Evolutionary conservation across 2,329 filamentous ascomycete genomes (phyloP).

Genomic region (Xylaria sp.): DNA sequence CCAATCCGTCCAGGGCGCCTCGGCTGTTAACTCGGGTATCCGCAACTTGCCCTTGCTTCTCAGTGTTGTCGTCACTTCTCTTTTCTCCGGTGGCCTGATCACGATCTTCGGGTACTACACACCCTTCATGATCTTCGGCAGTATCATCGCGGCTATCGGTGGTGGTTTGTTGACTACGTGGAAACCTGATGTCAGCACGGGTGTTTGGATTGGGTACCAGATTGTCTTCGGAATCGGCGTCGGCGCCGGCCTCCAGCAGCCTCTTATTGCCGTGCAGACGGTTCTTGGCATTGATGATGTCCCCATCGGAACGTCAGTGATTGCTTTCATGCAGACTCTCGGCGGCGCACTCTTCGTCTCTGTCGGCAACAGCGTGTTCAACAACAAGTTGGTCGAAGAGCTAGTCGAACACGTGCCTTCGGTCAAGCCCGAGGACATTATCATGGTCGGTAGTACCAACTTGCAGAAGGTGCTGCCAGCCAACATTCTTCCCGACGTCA

Average conservation of each 20-base stretch:
- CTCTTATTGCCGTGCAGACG: constrained; percentile 57
- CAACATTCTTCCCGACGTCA: constrained; percentile 50
- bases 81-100: constrained; percentile 51
- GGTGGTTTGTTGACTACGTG: constrained; percentile 56
- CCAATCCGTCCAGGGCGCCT: constrained; percentile 56
- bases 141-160: constrained; percentile 50
- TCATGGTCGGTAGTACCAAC: constrained; percentile 53
- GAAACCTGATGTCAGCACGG: constrained; percentile 45
- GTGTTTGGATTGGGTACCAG: constrained; percentile 58
- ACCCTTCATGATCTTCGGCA: constrained; percentile 56
- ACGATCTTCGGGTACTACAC: constrained; percentile 58
- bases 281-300: constrained; percentile 49
- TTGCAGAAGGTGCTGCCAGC: constrained; percentile 48
- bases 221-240: constrained; percentile 55
- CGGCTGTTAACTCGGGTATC: constrained; percentile 53
- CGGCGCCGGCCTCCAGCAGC: constrained; percentile 56
- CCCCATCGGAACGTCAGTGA: constrained; percentile 45
- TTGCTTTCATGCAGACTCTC: constrained; percentile 58
- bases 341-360: constrained; percentile 62
- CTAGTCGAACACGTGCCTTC: constrained; percentile 52
- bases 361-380: constrained; percentile 63
- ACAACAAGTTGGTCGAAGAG: constrained; percentile 57
- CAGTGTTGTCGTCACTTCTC: constrained; percentile 51
- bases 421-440: constrained; percentile 50
- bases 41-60: constrained; percentile 56